Evolutionary conservation across 2,329 filamentous ascomycete genomes (phyloP), one percentile per base, ranked within the genome.

Genomic region (Diaporthe velutina): DNA sequence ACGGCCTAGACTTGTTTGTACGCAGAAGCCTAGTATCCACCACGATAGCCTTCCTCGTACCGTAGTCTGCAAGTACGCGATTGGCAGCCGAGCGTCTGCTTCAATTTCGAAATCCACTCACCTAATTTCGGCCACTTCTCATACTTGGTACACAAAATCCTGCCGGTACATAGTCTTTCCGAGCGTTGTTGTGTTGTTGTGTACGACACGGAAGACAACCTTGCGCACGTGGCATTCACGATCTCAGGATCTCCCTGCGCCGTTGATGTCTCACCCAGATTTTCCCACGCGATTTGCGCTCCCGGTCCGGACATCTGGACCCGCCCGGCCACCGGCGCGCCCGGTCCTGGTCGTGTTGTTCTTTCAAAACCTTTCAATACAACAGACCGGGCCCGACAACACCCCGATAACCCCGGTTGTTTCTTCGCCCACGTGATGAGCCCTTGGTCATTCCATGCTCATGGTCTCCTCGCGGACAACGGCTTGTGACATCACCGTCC

Each of bases 161-260:
- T 52, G 30, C 45, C 64, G 64, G 64, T 38, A 4, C 22, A 52
- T 28, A 17, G 13, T 40, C 33, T 4, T 22, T 40, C 30, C 33
- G 64, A 28, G 33, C 48, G 19, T 38, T 38, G n/a, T n/a, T n/a
- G 12, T 22, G n/a, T n/a, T 52, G 17, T 42, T 30, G 38, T 28
- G 33, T 38, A 52, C 13, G 30, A 35, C 22, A 48, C 22, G 19
- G n/a, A 67, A 5, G 7, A 52, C 30, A 67, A 40, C n/a, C 33
- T 54, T 28, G 48, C 33, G 25, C 45, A 67, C 64, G 64, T 52
- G 64, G 64, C 64, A 52, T 67, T 35, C 33, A 40, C 45, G 25
- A 28, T 40, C n/a, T 50, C 13, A 52, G 45, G 30, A 25, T 52
- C 45, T 52, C 57, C 35, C 35, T 60, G 35, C 57, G 35, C 57